Evolutionary conservation across 2,329 filamentous ascomycete genomes (phyloP).

Genomic region (Trichoderma cornu-damae): DNA sequence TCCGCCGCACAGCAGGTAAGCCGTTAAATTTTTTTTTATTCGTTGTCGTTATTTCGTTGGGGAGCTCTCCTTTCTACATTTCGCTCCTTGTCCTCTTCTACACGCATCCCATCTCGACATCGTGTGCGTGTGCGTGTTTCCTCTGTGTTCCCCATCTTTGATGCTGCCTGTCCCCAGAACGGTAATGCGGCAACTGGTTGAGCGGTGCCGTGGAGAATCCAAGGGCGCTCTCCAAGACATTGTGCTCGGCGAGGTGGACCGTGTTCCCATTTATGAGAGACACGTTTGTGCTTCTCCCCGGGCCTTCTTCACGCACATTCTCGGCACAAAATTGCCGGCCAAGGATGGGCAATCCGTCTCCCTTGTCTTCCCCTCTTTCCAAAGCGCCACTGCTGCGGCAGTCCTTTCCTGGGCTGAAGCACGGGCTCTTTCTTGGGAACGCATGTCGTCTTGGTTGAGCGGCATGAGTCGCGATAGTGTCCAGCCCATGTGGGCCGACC

Average conservation of each 20-base stretch:
- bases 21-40: background rate
- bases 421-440: background rate
- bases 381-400: background rate
- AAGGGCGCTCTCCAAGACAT: slow-evolving; percentile 12
- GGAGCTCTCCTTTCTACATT: background rate
- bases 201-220: background rate
- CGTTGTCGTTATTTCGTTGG: too few relatives aligned
- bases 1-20: slow-evolving; percentile 46
- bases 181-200: slow-evolving; percentile 7
- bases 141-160: background rate
- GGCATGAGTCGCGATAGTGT: slow-evolving; percentile 1
- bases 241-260: slow-evolving; percentile 2
- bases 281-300: background rate
- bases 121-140: background rate
- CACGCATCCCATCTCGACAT: background rate
- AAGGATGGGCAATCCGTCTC: background rate
- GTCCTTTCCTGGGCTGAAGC: background rate
- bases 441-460: background rate
- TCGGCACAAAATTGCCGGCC: slow-evolving; percentile 19
- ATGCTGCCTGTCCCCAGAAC: background rate
- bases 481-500: slow-evolving; percentile 3
- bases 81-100: background rate
- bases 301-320: background rate
- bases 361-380: background rate
- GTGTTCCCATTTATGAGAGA: slow-evolving; percentile 7